phyloP scores from a whole-genome alignment of 176 grass and related monocot species.

The Thalia dealbata region DNA sequence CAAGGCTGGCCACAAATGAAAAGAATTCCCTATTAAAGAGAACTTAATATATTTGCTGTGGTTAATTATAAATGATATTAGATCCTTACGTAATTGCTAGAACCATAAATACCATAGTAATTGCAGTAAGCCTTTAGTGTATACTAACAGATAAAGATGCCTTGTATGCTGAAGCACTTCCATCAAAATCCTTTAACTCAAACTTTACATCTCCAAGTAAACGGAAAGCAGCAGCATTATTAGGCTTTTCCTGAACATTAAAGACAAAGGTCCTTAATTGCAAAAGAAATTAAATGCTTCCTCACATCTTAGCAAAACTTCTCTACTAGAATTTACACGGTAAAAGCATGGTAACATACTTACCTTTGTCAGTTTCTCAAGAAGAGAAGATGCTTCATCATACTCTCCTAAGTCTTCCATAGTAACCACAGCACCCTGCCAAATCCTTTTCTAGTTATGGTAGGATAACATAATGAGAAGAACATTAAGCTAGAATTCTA shows the following conservation, averaged over 20 bases:
- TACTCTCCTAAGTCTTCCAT: conserved; percentile 82
- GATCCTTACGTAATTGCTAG: not conserved
- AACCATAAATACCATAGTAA: conserved; percentile 17
- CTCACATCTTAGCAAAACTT: conserved; percentile 1
- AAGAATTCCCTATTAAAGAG: not conserved
- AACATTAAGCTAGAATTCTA: no score
- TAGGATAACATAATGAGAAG: not conserved
- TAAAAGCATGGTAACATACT: conserved; percentile 3
- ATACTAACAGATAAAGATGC: conserved; percentile 55
- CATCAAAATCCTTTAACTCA: conserved; percentile 86
- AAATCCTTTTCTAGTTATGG: conserved; percentile 4
- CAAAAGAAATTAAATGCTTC: conserved; percentile 23
- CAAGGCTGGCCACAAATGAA: not conserved
- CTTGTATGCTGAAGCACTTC: conserved; percentile 66
- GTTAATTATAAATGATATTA: not conserved
- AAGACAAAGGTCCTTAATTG: conserved; percentile 19
- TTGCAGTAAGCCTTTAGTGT: conserved; percentile 7
- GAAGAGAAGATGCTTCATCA: conserved; percentile 51
- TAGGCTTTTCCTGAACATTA: conserved; percentile 61
- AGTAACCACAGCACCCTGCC: conserved; percentile 70
- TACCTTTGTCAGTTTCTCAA: conserved; percentile 82
- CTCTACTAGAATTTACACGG: conserved; percentile 1
- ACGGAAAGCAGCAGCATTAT: conserved; percentile 70
- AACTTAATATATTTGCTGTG: not conserved
- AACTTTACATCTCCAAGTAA: conserved; percentile 90